These are phyloP conservation scores for Salvia rosmarinus DNA, from an alignment of 257 asterid species.

Conservation along the genomic window DNA sequence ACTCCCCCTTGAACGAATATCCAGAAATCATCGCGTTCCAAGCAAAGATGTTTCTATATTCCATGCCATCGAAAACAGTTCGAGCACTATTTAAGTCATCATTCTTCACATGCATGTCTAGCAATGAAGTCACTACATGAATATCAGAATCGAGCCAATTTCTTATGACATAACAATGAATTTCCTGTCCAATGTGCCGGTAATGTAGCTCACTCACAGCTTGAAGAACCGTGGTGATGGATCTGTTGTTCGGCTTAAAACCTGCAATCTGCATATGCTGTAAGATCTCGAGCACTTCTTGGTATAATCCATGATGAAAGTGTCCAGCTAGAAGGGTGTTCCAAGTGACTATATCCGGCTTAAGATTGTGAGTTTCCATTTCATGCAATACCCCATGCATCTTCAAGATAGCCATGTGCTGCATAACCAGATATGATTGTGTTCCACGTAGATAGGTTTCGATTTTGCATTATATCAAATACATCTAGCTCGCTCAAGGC, in stretches of 20 bases:
- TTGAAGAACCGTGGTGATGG: constrained; percentile 56
- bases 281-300: constrained; percentile 44
- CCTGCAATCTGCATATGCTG: constrained; percentile 53
- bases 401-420: constrained; percentile 43
- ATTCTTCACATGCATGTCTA: constrained; percentile 66
- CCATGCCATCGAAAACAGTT: constrained; percentile 47
- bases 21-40: constrained; percentile 71
- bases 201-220: constrained; percentile 50
- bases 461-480: constrained; percentile 51
- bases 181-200: constrained; percentile 43
- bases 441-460: constrained; percentile 62
- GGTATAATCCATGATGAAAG: constrained; percentile 41
- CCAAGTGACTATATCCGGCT: constrained; percentile 68
- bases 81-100: constrained; percentile 47
- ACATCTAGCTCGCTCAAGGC: constrained; percentile 47
- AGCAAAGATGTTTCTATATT: constrained; percentile 44
- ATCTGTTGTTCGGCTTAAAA: constrained; percentile 53
- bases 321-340: constrained; percentile 62
- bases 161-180: constrained; percentile 55
- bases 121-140: constrained; percentile 50
- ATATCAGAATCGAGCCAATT: constrained; percentile 49
- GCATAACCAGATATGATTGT: constrained; percentile 55
- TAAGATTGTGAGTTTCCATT: constrained; percentile 44
- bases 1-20: constrained; percentile 50
- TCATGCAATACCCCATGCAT: constrained; percentile 52